Evolutionary conservation across 768 basidiomycete genomes (phyloP), one percentile per base, ranked within the genome.

Genomic region (Termitomyces sp.): DNA sequence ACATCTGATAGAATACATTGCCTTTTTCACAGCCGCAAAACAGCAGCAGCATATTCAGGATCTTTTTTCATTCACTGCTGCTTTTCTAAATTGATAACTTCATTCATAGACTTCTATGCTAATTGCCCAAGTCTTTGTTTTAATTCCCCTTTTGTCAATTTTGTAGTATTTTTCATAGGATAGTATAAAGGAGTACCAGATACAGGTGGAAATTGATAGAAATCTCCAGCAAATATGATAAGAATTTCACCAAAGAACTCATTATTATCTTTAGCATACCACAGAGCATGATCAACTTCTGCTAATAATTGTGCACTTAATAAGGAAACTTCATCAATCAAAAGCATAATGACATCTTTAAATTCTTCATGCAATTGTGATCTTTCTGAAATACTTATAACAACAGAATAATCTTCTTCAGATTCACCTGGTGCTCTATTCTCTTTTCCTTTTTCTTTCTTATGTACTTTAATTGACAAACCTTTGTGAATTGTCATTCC

Each of bases 131-230:
- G 43, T 3, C 20, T 22, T 22, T 24, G 43, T 9, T 20, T 44
- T 37, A 37, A 7, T 37, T 13, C 36, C 14, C 16, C 16, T 37
- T 37, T 14, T 4, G 36, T 2, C 2, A 37, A 16, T 16, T 37
- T 14, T 16, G 16, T 14, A 16, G 36, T 16, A 16, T 37, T 37
- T 2, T 14, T 3, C 1, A 72, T 68, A 6, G 72, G 66, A 0
- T 26, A 26, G 42, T 71, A 74, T 16, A 76, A 33, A 6, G 72
- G 61, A 10, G 36, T 59, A 0, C 69, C 72, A 1, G 63, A 65
- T 0, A 73, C 68, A n/a, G 74, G 74, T 1, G 70, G 69, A 56
- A 62, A 72, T 22, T 74, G 74, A 45, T 49, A 69, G 26, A 73
- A 69, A 54, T 74, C 74, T 12, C 74, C 74, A 1, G 71, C 32